Evolutionary conservation across 768 basidiomycete genomes (phyloP), one percentile per base, ranked within the genome.

Genomic region (Strobilomyces echinocephalus): DNA sequence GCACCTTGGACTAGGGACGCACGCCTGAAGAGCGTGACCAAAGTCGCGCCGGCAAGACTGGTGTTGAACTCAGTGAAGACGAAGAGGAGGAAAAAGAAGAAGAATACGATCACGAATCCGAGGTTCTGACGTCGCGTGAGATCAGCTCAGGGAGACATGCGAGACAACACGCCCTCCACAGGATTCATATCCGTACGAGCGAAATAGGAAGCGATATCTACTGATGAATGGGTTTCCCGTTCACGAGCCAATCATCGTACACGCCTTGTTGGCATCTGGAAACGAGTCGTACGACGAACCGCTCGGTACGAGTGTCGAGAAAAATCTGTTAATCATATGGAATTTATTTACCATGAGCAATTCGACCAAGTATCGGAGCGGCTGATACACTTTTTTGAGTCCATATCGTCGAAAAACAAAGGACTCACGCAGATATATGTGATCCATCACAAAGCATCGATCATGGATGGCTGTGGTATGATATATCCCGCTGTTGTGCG

Each of bases 341-440:
- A 94, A 93, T 67, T 95, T 91, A 69, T 93, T 95, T 20, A 80
- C 75, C 65, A 95, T 75, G 39, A 93, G 67, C 0, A 79, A 75
- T 55, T 91, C 87, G 65, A 94, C 93, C 0, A 64, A 54, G 33
- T 64, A 64, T 80, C 85, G 63, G 83, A 92, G 2, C 73, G 78
- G 91, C 63, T 66, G 41, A 8, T 14, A 18, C 1, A 20, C 5
- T 31, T 4, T 33, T 21, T 21, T 57, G 4, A 63, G 59, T 9
- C 9, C 2, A 34, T 14, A 33, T 14, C 16, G 5, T 8, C 9
- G 46, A 0, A 34, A 77, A 83, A 61, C 2, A 26, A 8, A 31
- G 4, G 0, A 58, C 75, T 56, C 55, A 79, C 83, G 43, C 85
- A 85, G 33, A 85, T 75, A 46, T 78, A 84, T 2, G 79, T 77